Base-by-base conservation (phyloP, 1,284 basidiomycete species). In the Vanrija sp. region DNA sequence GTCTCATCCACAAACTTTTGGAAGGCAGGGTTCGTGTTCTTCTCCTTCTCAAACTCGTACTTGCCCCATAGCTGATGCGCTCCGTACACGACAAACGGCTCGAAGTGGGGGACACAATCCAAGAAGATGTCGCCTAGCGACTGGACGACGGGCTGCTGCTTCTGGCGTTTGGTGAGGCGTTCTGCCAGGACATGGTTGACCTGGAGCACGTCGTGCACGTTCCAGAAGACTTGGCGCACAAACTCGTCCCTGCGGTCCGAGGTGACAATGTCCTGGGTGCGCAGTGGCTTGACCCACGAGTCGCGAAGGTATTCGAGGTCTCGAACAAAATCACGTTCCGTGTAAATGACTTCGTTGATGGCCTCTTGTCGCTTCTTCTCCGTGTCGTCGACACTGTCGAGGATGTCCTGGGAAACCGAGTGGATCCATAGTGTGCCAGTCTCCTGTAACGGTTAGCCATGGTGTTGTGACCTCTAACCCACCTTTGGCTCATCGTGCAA, bases 1-100 rank as follows among this genome's bases (percentile, higher is more conserved):
- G 88, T 90, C 67, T 85, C 80, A 80, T 98, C 96, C 45, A 98
- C 96, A 76, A 98, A 99, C 64, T 85, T 84, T 51, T 91, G 87
- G 78, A 99, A 99, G n/a, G 85, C 87, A 1, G 87, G 83, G 77
- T 99, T 98, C 47, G 85, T 81, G 48, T 83, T 85, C 80, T 97
- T 98, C 79, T 98, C 96, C 81, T 93, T 95, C 79, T 98, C 96
- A 72, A 98, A 98, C 77, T 97, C 92, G 73, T 93, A 97, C 76
- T 98, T 98, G 19, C 95, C 96, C 72, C 96, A 98, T 53, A 98
- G 79, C 73, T 98, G 96, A 73, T 98, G 94, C 8, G 93, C 86
- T 42, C 96, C 96, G 67, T 98, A 99, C 44, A 84, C 84, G 49
- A 98, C 93, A 67, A 98, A 98, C 2, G 93, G 92, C 18, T 80